A percentile compares a stretch with the other conserved stretches of the same genome.
Evolutionary conservation across 78 protist species (phyloP).

Genomic region (Dictyostelium firmibasis): DNA sequence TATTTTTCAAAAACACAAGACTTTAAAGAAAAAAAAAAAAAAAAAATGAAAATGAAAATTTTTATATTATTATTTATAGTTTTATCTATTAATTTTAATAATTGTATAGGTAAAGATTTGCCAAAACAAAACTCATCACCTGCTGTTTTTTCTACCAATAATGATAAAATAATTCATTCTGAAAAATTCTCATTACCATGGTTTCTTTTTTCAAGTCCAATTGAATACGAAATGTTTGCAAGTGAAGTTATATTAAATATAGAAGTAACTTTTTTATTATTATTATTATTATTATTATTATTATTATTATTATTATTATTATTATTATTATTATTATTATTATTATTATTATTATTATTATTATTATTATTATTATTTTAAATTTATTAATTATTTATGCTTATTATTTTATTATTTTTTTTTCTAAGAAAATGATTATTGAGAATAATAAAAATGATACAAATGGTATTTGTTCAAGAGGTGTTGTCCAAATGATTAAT

Average conservation of each 20-base stretch:
- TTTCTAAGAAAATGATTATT: not conserved
- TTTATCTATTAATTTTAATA: too few relatives aligned
- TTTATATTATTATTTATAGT: not conserved
- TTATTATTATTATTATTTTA: too few relatives aligned
- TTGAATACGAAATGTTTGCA: not conserved
- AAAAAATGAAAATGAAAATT: not conserved
- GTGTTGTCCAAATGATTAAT: not conserved
- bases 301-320: too few relatives aligned
- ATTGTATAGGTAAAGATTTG: not conserved
- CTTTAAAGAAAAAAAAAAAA: not conserved
- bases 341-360: too few relatives aligned
- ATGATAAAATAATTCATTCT: not conserved
- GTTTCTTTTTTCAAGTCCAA: not conserved
- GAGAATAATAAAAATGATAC: not conserved
- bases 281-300: too few relatives aligned
- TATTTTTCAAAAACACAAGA: not conserved
- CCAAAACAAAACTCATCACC: not conserved
- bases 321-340: too few relatives aligned
- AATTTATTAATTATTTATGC: not conserved
- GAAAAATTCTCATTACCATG: not conserved
- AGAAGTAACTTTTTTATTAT: not conserved
- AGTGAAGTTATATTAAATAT: not conserved
- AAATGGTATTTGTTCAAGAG: not conserved
- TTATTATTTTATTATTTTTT: too few relatives aligned
- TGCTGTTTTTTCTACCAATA: not conserved